These are phyloP conservation scores for Aureobasidium sp. DNA, from an alignment of 2,329 filamentous ascomycete species.

Conservation along the genomic window DNA sequence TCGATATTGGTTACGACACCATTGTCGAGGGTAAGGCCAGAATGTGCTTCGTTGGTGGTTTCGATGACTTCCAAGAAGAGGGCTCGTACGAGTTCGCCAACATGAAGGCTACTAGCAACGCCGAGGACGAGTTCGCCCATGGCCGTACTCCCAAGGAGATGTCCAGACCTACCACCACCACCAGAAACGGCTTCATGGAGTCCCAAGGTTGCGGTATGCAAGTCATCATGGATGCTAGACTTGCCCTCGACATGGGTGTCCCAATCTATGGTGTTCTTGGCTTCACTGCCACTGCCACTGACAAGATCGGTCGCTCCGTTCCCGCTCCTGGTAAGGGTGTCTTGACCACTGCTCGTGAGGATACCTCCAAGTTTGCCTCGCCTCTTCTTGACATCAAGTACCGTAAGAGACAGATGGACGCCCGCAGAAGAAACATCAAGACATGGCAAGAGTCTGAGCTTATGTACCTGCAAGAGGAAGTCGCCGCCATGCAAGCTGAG, in stretches of 20 bases:
- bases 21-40: conserved; percentile 98
- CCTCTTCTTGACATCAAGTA: conserved; percentile 97
- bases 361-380: conserved; percentile 84
- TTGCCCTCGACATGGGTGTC: conserved; percentile 96
- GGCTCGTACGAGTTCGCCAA: conserved; percentile 99
- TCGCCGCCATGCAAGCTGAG: conserved; percentile 81
- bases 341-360: conserved; percentile 87
- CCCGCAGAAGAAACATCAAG: conserved; percentile 89
- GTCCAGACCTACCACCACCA: conserved; percentile 95
- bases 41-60: conserved; percentile 95
- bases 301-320: conserved; percentile 98
- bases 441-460: conserved; percentile 95
- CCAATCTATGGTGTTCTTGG: conserved; percentile 94
- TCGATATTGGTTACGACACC: conserved; percentile 96
- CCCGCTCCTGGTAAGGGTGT: conserved; percentile 96
- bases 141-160: conserved; percentile 94
- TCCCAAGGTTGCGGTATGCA: conserved; percentile 98
- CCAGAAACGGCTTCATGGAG: conserved; percentile 97
- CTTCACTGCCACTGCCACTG: conserved; percentile 89
- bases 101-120: conserved; percentile 99
- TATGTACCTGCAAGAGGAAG: conserved; percentile 86
- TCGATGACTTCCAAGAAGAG: conserved; percentile 98
- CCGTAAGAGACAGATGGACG: conserved; percentile 86
- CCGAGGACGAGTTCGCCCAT: conserved; percentile 90
- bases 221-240: conserved; percentile 93